Evolutionary conservation across 257 asterid species (phyloP).

Genomic region (Lithospermum erythrorhizon): DNA sequence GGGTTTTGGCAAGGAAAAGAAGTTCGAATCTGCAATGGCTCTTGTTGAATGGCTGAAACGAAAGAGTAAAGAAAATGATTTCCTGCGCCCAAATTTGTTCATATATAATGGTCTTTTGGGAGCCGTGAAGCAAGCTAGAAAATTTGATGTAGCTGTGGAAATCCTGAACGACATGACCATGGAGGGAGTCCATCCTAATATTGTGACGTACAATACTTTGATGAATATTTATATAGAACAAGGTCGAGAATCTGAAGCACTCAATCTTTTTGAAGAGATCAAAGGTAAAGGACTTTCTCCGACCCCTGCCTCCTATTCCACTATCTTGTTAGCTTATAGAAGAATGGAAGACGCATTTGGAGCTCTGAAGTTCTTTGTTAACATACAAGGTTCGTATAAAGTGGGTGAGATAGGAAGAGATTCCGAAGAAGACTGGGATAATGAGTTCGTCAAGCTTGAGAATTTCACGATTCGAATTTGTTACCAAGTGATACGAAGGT

Average conservation of each 20-base stretch:
- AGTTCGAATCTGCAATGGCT: slow-evolving; percentile 48
- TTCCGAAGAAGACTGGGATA: slow-evolving; percentile 41
- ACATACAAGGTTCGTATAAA: slow-evolving; percentile 29
- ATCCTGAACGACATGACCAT: slow-evolving; percentile 49
- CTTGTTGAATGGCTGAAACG: slow-evolving; percentile 79
- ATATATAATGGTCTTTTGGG: slow-evolving; percentile 78
- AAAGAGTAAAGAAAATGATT: slow-evolving; percentile 35
- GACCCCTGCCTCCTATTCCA: slow-evolving; percentile 80
- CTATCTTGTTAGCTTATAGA: slow-evolving; percentile 54
- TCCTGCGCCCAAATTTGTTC: slow-evolving; percentile 43
- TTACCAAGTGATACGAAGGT: slow-evolving; percentile 66
- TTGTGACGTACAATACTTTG: slow-evolving; percentile 61
- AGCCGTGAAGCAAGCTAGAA: slow-evolving; percentile 48
- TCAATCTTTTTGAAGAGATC: slow-evolving; percentile 48
- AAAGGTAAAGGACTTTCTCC: slow-evolving; percentile 45
- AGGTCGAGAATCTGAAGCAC: slow-evolving; percentile 60
- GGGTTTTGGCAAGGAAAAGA: slow-evolving; percentile 69
- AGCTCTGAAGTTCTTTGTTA: slow-evolving; percentile 46
- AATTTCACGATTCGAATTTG: slow-evolving; percentile 51
- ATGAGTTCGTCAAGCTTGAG: slow-evolving; percentile 61
- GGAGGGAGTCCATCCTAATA: slow-evolving; percentile 53
- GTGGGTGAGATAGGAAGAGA: slow-evolving; percentile 49
- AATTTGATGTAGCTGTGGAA: slow-evolving; percentile 32
- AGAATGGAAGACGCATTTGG: slow-evolving; percentile 73
- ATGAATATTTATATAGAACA: slow-evolving; percentile 69